Percentiles rank a stretch among this genome's conserved stretches.
Conservation (phyloP, 1,139 yeast genomes). For the Pichiaceae sp. region DNA sequence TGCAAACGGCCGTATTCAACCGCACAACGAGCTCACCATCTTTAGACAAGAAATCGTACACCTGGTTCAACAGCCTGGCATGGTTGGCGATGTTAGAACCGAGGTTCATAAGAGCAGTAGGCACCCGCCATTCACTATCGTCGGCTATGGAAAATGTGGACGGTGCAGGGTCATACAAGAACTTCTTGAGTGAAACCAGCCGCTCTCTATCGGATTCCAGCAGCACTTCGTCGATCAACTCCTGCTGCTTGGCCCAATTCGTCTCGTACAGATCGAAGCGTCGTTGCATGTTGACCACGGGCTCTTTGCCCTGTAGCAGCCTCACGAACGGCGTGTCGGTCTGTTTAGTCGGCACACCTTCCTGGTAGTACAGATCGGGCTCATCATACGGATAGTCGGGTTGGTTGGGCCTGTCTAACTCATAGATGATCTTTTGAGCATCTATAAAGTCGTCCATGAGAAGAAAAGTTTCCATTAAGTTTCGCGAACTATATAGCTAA, state of each 20-base stretch:
- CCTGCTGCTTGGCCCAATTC: slow-evolving; percentile 33
- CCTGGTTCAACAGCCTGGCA: slow-evolving; percentile 36
- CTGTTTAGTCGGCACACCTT: slow-evolving; percentile 12
- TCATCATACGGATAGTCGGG: slow-evolving; percentile 2
- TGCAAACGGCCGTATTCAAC: slow-evolving; percentile 2
- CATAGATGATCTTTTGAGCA: slow-evolving; percentile 23
- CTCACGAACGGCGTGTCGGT: slow-evolving; percentile 27
- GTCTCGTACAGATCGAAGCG: slow-evolving; percentile 32
- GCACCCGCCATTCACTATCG: slow-evolving; percentile 23
- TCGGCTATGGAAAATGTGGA: slow-evolving; percentile 1
- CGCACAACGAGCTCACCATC: slow-evolving; percentile 4
- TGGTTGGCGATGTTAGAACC: slow-evolving; percentile 56
- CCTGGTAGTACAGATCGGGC: slow-evolving; percentile 13
- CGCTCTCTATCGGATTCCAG: slow-evolving; percentile 31
- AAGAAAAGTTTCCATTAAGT: neutral
- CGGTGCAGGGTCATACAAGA: slow-evolving; percentile 15
- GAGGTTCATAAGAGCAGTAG: slow-evolving; percentile 39
- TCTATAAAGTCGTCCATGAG: slow-evolving; percentile 15
- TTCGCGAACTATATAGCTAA: neutral
- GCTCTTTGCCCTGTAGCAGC: slow-evolving; percentile 35
- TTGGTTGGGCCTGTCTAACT: slow-evolving; percentile 5
- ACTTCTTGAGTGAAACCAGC: slow-evolving; percentile 27
- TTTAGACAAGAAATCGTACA: slow-evolving; percentile 23
- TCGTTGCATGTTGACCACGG: slow-evolving; percentile 25
- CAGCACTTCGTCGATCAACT: slow-evolving; percentile 31